Evolutionary conservation across 2,329 filamentous ascomycete genomes (phyloP).

Genomic region (Sclerotinia spermophila): DNA sequence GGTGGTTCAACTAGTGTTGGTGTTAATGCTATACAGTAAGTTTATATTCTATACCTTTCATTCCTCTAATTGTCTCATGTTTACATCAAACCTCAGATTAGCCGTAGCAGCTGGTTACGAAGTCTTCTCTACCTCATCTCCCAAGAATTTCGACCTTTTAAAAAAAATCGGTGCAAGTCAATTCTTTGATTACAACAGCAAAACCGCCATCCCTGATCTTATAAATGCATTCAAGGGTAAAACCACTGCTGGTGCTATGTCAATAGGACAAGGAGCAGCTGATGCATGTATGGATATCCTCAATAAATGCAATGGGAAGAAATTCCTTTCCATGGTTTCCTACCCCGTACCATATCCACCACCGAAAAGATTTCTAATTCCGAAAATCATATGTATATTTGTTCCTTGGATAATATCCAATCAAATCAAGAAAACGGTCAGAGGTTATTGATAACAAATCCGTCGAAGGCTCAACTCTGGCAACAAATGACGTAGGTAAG

Average conservation of each 20-base stretch:
- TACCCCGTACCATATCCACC: constrained; percentile 5
- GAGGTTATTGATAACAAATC: constrained; percentile 4
- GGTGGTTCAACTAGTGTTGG: constrained; percentile 28
- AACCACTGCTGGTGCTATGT: constrained; percentile 34
- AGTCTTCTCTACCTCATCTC: constrained; percentile 41
- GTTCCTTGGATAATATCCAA: constrained; percentile 2
- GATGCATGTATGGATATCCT: constrained; percentile 17
- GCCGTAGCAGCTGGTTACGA: constrained; percentile 43
- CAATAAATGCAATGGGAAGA: constrained; percentile 4
- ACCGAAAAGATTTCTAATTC: constrained; percentile 6
- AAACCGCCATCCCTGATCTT: constrained; percentile 20
- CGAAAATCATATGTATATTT: neutral
- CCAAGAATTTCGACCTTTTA: constrained; percentile 38
- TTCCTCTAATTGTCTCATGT: no score
- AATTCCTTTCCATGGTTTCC: constrained; percentile 2
- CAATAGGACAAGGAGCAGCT: neutral
- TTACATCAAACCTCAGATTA: constrained; percentile 26
- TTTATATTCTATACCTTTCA: neutral
- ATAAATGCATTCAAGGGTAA: constrained; percentile 27
- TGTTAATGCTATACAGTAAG: constrained; percentile 38
- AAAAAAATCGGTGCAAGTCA: constrained; percentile 41
- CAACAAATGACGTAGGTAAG: constrained; percentile 18
- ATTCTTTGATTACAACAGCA: constrained; percentile 41
- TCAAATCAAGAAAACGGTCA: neutral
- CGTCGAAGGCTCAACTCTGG: neutral